Percentiles rank a stretch among this genome's conserved stretches.
Conservation (phyloP, 208 protist genomes). For the Herpetomonas samuelpessoai region DNA sequence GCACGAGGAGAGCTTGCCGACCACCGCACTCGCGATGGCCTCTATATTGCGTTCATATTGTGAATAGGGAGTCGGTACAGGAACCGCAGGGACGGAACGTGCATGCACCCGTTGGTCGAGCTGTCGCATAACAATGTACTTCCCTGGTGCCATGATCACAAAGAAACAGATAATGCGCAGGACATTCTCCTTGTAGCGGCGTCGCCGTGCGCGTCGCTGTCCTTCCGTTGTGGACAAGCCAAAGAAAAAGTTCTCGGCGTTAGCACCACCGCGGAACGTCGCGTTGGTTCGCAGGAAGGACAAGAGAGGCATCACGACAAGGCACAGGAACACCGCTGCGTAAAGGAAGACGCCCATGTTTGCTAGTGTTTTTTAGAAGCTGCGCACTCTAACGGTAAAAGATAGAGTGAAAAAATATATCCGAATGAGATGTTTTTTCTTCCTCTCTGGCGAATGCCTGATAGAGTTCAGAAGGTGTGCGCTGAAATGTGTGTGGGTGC, state of each 20-base stretch:
- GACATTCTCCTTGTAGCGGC: not conserved
- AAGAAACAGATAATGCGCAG: constrained; percentile 7
- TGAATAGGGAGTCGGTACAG: not conserved
- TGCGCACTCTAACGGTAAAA: no score
- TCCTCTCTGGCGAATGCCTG: no score
- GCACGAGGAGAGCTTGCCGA: no score
- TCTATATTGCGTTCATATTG: no score
- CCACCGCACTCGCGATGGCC: no score
- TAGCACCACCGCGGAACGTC: constrained; percentile 21
- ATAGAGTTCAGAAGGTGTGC: no score
- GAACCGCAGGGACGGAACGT: not conserved
- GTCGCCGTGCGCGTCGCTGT: not conserved
- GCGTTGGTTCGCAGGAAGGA: constrained; percentile 29
- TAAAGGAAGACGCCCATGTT: constrained; percentile 9
- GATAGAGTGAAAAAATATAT: no score
- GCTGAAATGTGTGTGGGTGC: no score
- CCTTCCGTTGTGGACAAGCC: not conserved
- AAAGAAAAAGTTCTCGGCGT: not conserved
- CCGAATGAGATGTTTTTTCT: no score
- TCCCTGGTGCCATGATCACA: constrained; percentile 1
- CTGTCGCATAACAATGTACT: constrained; percentile 5
- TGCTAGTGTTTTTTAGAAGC: no score
- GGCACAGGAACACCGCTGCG: constrained; percentile 9
- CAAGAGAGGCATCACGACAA: constrained; percentile 23
- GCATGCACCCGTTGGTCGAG: not conserved